These are phyloP conservation scores for Phialophora tarda DNA, from an alignment of 2,329 filamentous ascomycete species.

Conservation along the genomic window DNA sequence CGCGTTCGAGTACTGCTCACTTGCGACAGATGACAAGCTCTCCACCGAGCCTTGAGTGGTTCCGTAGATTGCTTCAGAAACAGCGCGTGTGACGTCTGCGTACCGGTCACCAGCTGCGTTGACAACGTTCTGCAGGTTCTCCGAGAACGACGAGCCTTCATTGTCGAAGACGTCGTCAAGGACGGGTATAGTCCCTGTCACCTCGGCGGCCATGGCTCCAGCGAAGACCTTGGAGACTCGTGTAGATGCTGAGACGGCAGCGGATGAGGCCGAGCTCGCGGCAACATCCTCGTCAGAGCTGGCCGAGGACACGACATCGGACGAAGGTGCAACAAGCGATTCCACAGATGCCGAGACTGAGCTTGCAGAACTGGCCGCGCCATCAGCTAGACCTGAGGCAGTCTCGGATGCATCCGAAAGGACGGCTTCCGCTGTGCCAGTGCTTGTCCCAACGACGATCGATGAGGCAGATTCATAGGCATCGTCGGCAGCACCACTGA, in stretches of 20 bases:
- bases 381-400: slow-evolving; percentile 21
- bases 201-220: slow-evolving; percentile 56
- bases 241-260: slow-evolving; percentile 23
- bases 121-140: slow-evolving; percentile 58
- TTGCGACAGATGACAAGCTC: slow-evolving; percentile 59
- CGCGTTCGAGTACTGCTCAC: slow-evolving; percentile 63
- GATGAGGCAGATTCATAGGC: slow-evolving; percentile 31
- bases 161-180: slow-evolving; percentile 58
- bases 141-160: slow-evolving; percentile 55
- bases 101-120: slow-evolving; percentile 60
- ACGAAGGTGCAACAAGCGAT: slow-evolving; percentile 19
- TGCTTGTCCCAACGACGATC: slow-evolving; percentile 41
- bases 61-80: slow-evolving; percentile 61
- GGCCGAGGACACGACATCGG: slow-evolving; percentile 13
- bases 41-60: slow-evolving; percentile 56
- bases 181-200: slow-evolving; percentile 54
- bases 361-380: slow-evolving; percentile 7
- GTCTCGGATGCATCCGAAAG: slow-evolving; percentile 22
- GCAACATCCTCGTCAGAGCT: slow-evolving; percentile 24
- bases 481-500: slow-evolving; percentile 41
- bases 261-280: slow-evolving; percentile 29
- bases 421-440: slow-evolving; percentile 41
- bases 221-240: slow-evolving; percentile 31
- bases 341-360: slow-evolving; percentile 25
- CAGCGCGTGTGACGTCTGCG: slow-evolving; percentile 59